phyloP scores from a whole-genome alignment of 805 yeast genomes.

The Danielia reshetovae region DNA sequence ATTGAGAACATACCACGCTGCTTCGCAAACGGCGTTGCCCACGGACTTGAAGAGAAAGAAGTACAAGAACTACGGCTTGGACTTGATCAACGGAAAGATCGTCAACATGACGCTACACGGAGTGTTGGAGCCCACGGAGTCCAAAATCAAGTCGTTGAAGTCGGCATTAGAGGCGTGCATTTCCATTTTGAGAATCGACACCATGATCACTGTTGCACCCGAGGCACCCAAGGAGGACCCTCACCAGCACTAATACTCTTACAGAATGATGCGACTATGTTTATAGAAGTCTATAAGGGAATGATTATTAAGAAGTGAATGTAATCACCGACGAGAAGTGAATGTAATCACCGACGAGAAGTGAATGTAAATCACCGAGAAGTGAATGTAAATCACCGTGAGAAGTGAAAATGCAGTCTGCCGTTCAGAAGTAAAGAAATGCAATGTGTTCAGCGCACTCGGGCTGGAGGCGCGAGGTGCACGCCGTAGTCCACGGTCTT shows the following conservation, averaged over 20 bases:
- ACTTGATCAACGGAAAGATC: constrained; percentile 84
- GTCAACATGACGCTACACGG: constrained; percentile 83
- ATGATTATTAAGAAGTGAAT: too few relatives aligned
- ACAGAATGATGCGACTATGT: background rate
- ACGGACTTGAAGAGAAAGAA: constrained; percentile 81
- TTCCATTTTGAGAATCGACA: constrained; percentile 94
- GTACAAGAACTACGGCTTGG: constrained; percentile 90
- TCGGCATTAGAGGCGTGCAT: constrained; percentile 98
- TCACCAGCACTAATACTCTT: constrained; percentile 72
- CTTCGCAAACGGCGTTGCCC: constrained; percentile 80
- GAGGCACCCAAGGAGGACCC: constrained; percentile 91
- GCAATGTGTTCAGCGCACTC: too few relatives aligned
- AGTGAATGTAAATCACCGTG: too few relatives aligned
- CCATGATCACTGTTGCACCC: constrained; percentile 96
- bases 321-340: too few relatives aligned
- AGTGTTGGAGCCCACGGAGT: constrained; percentile 91
- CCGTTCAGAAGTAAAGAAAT: too few relatives aligned
- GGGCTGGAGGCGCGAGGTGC: too few relatives aligned
- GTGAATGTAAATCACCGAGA: too few relatives aligned
- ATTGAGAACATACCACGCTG: constrained; percentile 93
- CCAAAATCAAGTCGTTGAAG: constrained; percentile 88
- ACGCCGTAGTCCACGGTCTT: too few relatives aligned
- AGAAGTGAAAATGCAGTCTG: too few relatives aligned
- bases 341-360: too few relatives aligned
- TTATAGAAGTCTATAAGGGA: constrained; percentile 3